Evolutionary conservation across 495 filamentous ascomycete species (phyloP).

Genomic region (Aspergillus heteromorphus): DNA sequence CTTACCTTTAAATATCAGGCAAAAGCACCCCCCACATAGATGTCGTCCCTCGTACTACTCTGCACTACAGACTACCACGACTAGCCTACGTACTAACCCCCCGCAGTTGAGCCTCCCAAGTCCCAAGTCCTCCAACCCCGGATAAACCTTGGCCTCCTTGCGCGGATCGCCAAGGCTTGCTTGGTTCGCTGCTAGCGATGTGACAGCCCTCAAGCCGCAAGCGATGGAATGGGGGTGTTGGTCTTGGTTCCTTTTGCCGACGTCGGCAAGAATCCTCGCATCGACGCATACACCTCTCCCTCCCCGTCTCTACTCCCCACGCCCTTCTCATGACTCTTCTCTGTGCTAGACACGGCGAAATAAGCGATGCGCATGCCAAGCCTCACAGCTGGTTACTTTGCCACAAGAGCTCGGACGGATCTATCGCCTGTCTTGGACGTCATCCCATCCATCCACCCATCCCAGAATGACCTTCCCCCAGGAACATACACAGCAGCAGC

Average conservation of each 20-base stretch:
- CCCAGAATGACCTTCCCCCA: no score
- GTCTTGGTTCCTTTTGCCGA: neutral
- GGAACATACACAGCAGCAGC: no score
- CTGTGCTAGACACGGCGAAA: neutral
- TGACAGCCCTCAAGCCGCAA: neutral
- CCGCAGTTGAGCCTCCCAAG: slow-evolving; percentile 19
- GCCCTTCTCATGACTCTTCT: neutral
- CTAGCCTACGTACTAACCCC: neutral
- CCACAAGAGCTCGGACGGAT: neutral
- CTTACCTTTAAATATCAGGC: no score
- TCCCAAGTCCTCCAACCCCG: slow-evolving; percentile 4
- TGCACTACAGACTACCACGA: no score
- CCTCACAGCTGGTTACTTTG: neutral
- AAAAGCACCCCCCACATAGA: no score
- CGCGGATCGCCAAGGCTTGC: slow-evolving; percentile 11
- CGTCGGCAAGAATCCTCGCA: neutral
- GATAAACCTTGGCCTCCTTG: slow-evolving; percentile 2
- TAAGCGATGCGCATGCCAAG: neutral
- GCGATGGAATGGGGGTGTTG: no score
- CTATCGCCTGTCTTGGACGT: neutral
- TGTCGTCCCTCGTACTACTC: no score
- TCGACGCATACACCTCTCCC: neutral
- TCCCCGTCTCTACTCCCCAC: neutral
- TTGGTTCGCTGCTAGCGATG: neutral
- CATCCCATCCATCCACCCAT: neutral